phyloP scores from a whole-genome alignment of 352 stramenopile genomes.

The Phytophthora tubulina region DNA sequence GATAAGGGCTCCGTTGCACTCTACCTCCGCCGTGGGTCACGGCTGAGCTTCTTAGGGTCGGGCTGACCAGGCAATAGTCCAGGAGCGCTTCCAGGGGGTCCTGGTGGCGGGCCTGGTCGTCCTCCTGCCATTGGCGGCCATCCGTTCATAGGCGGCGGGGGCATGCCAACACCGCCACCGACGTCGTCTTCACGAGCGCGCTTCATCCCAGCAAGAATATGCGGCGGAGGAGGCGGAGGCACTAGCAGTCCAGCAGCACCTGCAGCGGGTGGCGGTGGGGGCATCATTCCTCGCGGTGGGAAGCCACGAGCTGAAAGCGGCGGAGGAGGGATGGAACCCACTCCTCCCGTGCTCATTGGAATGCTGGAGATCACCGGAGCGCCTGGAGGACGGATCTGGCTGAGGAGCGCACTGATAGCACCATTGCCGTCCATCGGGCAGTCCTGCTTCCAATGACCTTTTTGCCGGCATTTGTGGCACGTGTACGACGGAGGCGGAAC shows the following conservation, averaged over 20 bases:
- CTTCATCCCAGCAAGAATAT: conserved; percentile 60
- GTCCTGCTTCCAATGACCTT: conserved; percentile 91
- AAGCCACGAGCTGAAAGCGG: conserved; percentile 34
- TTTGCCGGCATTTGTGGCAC: conserved; percentile 90
- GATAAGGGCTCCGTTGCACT: conserved; percentile 8
- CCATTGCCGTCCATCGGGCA: conserved; percentile 81
- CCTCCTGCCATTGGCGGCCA: conserved; percentile 35
- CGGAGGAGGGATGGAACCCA: conserved; percentile 18
- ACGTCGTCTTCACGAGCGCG: conserved; percentile 46
- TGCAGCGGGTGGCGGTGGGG: conserved; percentile 38
- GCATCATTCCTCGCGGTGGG: conserved; percentile 44
- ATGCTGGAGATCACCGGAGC: conserved; percentile 20
- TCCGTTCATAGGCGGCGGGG: conserved; percentile 26
- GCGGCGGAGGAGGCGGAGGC: conserved; percentile 57
- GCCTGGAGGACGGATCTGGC: conserved; percentile 43
- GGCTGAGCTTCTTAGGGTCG: conserved; percentile 40
- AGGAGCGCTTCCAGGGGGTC: conserved; percentile 15
- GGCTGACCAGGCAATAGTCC: conserved; percentile 30
- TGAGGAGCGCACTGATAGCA: conserved; percentile 55
- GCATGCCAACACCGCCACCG: conserved; percentile 16
- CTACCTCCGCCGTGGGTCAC: conserved; percentile 42
- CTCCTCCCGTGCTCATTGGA: conserved; percentile 29
- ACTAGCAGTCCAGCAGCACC: conserved; percentile 34
- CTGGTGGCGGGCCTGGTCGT: conserved; percentile 9
- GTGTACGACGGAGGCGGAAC: conserved; percentile 83